Percentiles rank a stretch among this genome's conserved stretches.
Evolutionary conservation across 1,284 basidiomycete species (phyloP).

Genomic region (Cerioporus squamosus): DNA sequence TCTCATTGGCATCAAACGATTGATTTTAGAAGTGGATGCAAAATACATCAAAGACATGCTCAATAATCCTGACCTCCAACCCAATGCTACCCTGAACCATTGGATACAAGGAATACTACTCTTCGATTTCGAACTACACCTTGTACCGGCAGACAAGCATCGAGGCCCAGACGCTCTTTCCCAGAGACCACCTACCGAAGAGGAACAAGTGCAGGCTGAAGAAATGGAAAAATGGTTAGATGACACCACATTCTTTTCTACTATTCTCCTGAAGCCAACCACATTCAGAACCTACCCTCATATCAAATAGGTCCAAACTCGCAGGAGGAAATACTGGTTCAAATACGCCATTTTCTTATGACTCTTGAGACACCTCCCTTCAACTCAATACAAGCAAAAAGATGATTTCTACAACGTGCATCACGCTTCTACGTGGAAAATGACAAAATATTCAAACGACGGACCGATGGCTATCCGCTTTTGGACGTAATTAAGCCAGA

Average conservation of each 20-base stretch:
- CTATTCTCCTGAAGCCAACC: neutral
- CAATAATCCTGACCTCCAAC: conserved; percentile 35
- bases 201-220: conserved; percentile 18
- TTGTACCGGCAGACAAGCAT: conserved; percentile 35
- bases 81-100: conserved; percentile 40
- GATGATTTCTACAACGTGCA: no score
- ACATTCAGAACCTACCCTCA: conserved; percentile 1
- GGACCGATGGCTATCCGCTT: conserved; percentile 16
- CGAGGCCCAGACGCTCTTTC: conserved; percentile 39
- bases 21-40: conserved; percentile 41
- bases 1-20: conserved; percentile 39
- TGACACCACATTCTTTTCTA: conserved; percentile 12
- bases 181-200: conserved; percentile 21
- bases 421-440: no score
- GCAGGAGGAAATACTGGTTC: no score
- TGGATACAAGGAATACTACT: conserved; percentile 45
- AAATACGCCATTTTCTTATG: no score
- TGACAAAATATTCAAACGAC: no score
- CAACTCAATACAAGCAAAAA: no score
- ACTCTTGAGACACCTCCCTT: no score
- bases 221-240: conserved; percentile 33
- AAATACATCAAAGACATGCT: conserved; percentile 29
- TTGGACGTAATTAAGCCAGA: neutral
- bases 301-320: no score
- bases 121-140: conserved; percentile 41